Conservation (phyloP, 768 basidiomycete genomes). For the Suillus cothurnatus region DNA sequence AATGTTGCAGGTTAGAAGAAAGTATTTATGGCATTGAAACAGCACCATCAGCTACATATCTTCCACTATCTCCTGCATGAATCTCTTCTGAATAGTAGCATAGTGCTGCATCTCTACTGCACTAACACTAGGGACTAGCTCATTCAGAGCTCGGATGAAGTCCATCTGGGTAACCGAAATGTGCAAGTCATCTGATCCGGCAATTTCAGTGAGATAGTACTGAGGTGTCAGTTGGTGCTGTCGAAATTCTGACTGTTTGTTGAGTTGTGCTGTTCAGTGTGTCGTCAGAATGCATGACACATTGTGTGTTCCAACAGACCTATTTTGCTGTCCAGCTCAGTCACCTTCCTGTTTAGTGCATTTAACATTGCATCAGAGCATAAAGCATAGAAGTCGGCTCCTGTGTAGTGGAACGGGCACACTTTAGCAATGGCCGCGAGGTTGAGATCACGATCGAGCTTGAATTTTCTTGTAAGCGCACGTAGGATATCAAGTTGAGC, state of each 20-base stretch:
- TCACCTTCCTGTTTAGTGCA: constrained; percentile 90
- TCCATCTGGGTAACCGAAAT: constrained; percentile 78
- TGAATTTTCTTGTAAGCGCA: constrained; percentile 93
- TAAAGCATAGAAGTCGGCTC: constrained; percentile 97
- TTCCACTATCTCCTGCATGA: background rate
- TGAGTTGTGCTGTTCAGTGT: constrained; percentile 42
- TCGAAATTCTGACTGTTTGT: constrained; percentile 44
- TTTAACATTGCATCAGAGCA: constrained; percentile 96
- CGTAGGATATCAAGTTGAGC: constrained; percentile 85
- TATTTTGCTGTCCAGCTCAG: constrained; percentile 74
- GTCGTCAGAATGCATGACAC: constrained; percentile 10
- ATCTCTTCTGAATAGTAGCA: constrained; percentile 45
- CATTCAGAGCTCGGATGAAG: constrained; percentile 71
- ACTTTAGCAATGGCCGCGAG: constrained; percentile 63
- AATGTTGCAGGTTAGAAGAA: too few species aligned
- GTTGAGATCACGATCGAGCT: constrained; percentile 66
- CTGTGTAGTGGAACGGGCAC: constrained; percentile 94
- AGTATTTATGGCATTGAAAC: background rate
- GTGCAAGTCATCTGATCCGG: constrained; percentile 63
- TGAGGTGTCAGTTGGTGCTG: constrained; percentile 79
- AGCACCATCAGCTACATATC: background rate
- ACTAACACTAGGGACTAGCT: constrained; percentile 81
- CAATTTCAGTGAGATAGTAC: constrained; percentile 88
- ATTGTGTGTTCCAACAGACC: constrained; percentile 40
- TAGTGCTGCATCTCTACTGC: constrained; percentile 88